phyloP scores from a whole-genome alignment of 768 basidiomycete species.

The Termitomyces sp. region DNA sequence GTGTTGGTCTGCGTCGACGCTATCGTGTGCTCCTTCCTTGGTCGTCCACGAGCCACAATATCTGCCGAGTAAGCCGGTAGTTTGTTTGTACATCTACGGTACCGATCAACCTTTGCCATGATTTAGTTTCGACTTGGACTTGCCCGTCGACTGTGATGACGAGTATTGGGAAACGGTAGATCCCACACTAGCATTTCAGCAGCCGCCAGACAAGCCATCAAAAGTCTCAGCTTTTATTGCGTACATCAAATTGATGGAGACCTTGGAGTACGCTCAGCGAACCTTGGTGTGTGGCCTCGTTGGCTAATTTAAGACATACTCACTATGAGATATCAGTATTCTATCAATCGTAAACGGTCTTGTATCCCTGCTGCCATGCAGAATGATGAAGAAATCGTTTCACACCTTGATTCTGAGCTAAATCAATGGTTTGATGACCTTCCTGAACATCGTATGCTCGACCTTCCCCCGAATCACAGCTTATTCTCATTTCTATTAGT shows the following conservation, averaged over 20 bases:
- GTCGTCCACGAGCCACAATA: conserved; percentile 17
- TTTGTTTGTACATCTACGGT: neutral
- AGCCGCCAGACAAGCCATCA: conserved; percentile 58
- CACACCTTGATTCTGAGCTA: conserved; percentile 70
- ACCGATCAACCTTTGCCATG: neutral
- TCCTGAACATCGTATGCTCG: conserved; percentile 48
- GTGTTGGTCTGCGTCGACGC: conserved; percentile 20
- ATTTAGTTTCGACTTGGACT: conserved; percentile 67
- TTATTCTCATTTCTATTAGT: conserved; percentile 20
- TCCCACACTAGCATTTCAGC: conserved; percentile 49
- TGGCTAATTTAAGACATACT: neutral
- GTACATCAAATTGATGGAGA: conserved; percentile 53
- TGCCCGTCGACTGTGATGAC: conserved; percentile 59
- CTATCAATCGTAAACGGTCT: conserved; percentile 11
- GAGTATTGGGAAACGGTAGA: conserved; percentile 64
- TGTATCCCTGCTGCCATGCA: neutral
- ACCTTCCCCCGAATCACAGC: conserved; percentile 43
- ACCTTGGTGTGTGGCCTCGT: conserved; percentile 41
- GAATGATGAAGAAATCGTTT: conserved; percentile 52
- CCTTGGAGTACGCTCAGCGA: conserved; percentile 60
- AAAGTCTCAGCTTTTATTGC: conserved; percentile 51
- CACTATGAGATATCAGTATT: conserved; percentile 8
- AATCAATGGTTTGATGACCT: conserved; percentile 74
- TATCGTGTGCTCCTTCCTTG: conserved; percentile 15
- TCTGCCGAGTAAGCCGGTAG: conserved; percentile 13